phyloP scores from a whole-genome alignment of 1,284 basidiomycete genomes.

The Cryptococcus sp. region DNA sequence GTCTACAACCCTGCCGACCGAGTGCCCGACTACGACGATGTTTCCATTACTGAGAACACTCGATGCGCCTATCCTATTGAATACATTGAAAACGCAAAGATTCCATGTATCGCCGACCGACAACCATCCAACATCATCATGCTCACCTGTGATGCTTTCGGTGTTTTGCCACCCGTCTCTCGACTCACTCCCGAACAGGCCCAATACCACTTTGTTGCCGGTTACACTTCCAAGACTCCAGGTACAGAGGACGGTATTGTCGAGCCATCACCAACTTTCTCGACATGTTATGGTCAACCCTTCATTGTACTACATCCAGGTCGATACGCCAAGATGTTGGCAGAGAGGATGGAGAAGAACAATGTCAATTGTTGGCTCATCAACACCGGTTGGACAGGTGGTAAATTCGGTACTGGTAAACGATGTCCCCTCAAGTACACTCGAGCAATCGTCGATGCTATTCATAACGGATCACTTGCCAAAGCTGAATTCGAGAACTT shows the following conservation, averaged over 20 bases:
- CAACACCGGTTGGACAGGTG: constrained; percentile 98
- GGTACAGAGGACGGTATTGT: constrained; percentile 98
- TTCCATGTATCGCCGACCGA: constrained; percentile 76
- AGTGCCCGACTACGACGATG: constrained; percentile 90
- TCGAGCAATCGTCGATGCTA: constrained; percentile 91
- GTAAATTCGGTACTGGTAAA: constrained; percentile 85
- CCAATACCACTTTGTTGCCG: constrained; percentile 94
- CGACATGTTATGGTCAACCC: constrained; percentile 96
- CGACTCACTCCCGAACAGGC: constrained; percentile 91
- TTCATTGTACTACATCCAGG: constrained; percentile 97
- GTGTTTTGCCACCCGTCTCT: constrained; percentile 93
- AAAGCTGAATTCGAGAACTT: constrained; percentile 84
- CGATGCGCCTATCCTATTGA: constrained; percentile 98
- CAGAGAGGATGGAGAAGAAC: constrained; percentile 86
- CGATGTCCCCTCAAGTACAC: constrained; percentile 95
- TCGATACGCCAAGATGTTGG: constrained; percentile 95
- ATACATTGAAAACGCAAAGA: constrained; percentile 90
- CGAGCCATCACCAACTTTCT: constrained; percentile 98
- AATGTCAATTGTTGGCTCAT: constrained; percentile 96
- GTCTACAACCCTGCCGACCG: constrained; percentile 90
- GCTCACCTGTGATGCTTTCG: constrained; percentile 97
- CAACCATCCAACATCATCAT: constrained; percentile 92
- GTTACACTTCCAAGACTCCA: constrained; percentile 83
- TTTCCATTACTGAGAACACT: constrained; percentile 97
- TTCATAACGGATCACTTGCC: constrained; percentile 87